Evolutionary conservation across 306 rosid genomes (phyloP).

Genomic region (Vigna unguiculata): DNA sequence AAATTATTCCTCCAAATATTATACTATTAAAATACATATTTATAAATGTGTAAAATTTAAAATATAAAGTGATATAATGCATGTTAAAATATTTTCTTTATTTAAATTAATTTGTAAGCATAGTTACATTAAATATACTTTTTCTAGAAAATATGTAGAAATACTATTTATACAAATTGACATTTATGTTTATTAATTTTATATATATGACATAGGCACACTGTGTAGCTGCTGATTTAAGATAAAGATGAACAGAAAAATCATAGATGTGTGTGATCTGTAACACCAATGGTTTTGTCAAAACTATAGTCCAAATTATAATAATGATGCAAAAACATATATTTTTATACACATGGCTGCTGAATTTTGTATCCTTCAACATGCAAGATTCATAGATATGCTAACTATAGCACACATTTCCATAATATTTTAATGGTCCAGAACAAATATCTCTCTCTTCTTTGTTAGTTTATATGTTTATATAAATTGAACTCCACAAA

Average conservation of each 20-base stretch:
- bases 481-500: conserved; percentile 35
- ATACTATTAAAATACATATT: no score
- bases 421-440: not conserved
- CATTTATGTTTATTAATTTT: not conserved
- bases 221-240: not conserved
- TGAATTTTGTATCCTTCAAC: not conserved
- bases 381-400: not conserved
- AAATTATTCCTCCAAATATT: no score
- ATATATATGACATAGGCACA: not conserved
- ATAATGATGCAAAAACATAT: not conserved
- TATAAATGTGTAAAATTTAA: no score
- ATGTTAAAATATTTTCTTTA: not conserved
- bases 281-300: not conserved
- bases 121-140: not conserved
- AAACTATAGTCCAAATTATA: not conserved
- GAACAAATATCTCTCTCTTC: not conserved
- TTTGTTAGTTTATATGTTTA: not conserved
- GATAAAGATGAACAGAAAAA: conserved; percentile 4
- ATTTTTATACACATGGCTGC: not conserved
- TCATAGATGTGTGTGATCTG: not conserved
- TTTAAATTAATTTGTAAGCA: not conserved
- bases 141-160: not conserved
- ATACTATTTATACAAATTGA: not conserved
- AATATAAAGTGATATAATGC: no score
- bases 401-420: not conserved